phyloP scores from a whole-genome alignment of 2,329 filamentous ascomycete genomes.

The Paraphoma sp. region DNA sequence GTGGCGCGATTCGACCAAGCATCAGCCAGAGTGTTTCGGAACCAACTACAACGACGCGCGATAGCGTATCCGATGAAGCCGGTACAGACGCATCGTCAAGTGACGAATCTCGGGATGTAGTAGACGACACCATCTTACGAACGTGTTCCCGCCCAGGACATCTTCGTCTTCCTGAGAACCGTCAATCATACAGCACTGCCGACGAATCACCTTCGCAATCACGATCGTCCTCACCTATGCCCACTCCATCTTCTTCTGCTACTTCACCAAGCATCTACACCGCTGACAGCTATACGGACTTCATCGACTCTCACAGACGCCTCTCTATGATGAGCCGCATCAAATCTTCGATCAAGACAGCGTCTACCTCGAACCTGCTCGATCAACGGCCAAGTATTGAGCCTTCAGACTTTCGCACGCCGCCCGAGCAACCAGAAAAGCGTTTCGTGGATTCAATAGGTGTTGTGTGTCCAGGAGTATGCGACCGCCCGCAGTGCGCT shows the following conservation, averaged over 20 bases:
- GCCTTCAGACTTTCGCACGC: constrained; percentile 19
- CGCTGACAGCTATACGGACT: constrained; percentile 8
- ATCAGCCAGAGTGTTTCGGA: constrained; percentile 1
- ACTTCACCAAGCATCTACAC: constrained; percentile 17
- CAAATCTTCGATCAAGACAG: constrained; percentile 17
- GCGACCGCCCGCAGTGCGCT: constrained; percentile 21
- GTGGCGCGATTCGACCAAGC: background rate
- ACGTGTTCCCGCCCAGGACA: background rate
- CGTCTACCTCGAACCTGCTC: background rate
- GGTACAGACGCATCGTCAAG: background rate
- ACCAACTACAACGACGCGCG: background rate
- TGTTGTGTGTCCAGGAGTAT: constrained; percentile 32
- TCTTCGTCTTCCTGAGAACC: background rate
- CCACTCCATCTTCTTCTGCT: constrained; percentile 10
- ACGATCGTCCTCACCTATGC: background rate
- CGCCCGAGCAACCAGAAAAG: constrained; percentile 28
- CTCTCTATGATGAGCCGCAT: constrained; percentile 23
- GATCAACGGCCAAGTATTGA: constrained; percentile 3
- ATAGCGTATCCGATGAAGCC: background rate
- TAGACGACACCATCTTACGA: background rate
- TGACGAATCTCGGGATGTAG: constrained; percentile 1
- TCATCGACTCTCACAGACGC: constrained; percentile 5
- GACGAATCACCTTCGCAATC: background rate
- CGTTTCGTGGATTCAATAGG: constrained; percentile 35
- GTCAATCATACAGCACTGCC: background rate